A percentile compares a stretch with the other conserved stretches of the same genome.
Evolutionary conservation across 371 early-diverging fungal species (phyloP).

Genomic region (Lichtheimia hyalospora): DNA sequence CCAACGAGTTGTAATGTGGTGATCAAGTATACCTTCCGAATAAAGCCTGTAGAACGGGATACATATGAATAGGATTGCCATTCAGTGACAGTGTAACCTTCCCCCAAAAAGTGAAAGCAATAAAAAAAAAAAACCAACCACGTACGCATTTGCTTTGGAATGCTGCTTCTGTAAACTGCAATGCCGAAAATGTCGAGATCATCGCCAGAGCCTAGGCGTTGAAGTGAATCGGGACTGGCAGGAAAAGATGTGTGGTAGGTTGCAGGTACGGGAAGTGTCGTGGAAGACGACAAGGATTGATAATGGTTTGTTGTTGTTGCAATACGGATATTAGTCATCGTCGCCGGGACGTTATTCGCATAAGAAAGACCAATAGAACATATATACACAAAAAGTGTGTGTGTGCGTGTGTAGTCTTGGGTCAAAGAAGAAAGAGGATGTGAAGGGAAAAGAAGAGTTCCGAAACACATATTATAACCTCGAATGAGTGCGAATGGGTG

Average conservation of each 20-base stretch:
- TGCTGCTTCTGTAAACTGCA: constrained; percentile 28
- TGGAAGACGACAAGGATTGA: too few relatives aligned
- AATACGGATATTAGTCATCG: constrained; percentile 12
- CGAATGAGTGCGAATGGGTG: too few relatives aligned
- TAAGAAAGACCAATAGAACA: too few relatives aligned
- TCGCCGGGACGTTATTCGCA: constrained; percentile 5
- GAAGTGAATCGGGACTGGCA: constrained; percentile 14
- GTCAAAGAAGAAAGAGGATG: too few relatives aligned
- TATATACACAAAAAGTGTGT: too few relatives aligned
- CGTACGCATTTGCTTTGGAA: constrained; percentile 40
- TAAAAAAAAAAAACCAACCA: neutral
- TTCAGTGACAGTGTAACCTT: neutral
- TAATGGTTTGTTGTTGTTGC: constrained; percentile 8
- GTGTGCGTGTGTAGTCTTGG: too few relatives aligned
- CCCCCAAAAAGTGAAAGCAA: too few relatives aligned
- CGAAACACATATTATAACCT: too few relatives aligned
- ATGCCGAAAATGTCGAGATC: constrained; percentile 42
- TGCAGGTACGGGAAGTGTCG: constrained; percentile 8
- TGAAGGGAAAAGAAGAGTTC: too few relatives aligned
- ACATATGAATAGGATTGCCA: neutral
- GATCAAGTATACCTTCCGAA: constrained; percentile 20
- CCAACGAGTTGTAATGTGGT: constrained; percentile 13
- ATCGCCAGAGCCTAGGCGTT: constrained; percentile 32
- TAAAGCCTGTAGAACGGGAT: constrained; percentile 4
- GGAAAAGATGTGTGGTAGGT: constrained; percentile 6